phyloP scores from a whole-genome alignment of 306 rosid genomes.

The Sicyos edulis region DNA sequence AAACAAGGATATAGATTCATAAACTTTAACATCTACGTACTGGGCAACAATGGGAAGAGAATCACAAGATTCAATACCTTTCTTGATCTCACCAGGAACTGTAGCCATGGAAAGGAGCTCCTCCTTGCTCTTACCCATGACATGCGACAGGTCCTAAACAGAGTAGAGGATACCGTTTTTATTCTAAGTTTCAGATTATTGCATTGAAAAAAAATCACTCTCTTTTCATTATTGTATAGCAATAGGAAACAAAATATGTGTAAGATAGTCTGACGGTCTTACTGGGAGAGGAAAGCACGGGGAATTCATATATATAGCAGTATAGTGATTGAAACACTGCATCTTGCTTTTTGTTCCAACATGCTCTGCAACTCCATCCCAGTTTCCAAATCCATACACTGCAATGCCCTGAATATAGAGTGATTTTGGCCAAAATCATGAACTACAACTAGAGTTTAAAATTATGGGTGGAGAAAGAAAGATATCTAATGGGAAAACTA shows the following conservation, averaged over 20 bases:
- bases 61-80: constrained; percentile 39
- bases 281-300: constrained; percentile 80
- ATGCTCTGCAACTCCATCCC: constrained; percentile 71
- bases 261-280: constrained; percentile 28
- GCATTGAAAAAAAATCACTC: not conserved
- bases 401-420: constrained; percentile 52
- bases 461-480: not conserved
- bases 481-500: constrained; percentile 10
- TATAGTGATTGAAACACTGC: constrained; percentile 75
- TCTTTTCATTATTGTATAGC: not conserved
- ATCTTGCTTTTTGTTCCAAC: constrained; percentile 74
- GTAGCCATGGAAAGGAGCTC: constrained; percentile 73
- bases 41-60: not conserved
- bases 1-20: not conserved
- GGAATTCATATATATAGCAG: constrained; percentile 68
- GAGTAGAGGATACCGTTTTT: not conserved
- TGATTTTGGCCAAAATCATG: constrained; percentile 13
- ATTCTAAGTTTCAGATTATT: constrained; percentile 3
- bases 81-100: constrained; percentile 42
- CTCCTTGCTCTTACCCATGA: constrained; percentile 72
- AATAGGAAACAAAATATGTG: not conserved
- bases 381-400: constrained; percentile 87
- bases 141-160: constrained; percentile 69
- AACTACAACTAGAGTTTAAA: not conserved
- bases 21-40: not conserved